Evolutionary conservation across 441 rosid genomes (phyloP).

Genomic region (Populus hybrid): DNA sequence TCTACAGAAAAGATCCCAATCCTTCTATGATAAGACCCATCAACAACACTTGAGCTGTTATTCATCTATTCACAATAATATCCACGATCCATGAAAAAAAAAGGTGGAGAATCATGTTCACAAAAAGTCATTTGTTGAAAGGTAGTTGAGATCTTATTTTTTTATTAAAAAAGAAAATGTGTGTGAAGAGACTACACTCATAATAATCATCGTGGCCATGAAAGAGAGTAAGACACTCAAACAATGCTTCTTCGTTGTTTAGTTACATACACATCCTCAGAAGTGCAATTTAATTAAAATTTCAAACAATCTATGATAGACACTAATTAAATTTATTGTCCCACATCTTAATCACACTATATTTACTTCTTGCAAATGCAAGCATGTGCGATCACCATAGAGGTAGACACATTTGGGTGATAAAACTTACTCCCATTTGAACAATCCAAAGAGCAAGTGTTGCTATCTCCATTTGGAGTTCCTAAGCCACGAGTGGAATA

Average conservation of each 20-base stretch:
- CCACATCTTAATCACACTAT: background rate
- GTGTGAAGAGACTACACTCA: background rate
- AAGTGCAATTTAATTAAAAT: background rate
- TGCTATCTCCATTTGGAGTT: background rate
- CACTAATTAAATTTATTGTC: background rate
- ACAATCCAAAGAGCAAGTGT: too few relatives aligned
- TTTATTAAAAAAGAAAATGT: too few relatives aligned
- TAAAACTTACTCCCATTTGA: background rate
- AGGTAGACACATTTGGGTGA: background rate
- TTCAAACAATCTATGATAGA: background rate
- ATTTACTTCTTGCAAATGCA: background rate
- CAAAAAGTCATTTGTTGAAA: background rate
- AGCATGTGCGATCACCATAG: background rate
- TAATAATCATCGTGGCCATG: background rate
- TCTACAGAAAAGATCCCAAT: conserved; percentile 6
- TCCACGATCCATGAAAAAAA: background rate
- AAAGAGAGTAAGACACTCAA: background rate
- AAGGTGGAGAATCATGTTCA: background rate
- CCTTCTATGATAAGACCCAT: conserved; percentile 5
- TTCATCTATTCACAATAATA: background rate
- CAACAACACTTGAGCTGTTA: background rate
- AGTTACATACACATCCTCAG: background rate
- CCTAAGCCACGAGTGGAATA: background rate
- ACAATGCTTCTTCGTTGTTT: background rate
- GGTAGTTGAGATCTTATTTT: background rate